These are phyloP conservation scores for Pulveroboletus sp. DNA, from an alignment of 768 basidiomycete species.

Conservation along the genomic window DNA sequence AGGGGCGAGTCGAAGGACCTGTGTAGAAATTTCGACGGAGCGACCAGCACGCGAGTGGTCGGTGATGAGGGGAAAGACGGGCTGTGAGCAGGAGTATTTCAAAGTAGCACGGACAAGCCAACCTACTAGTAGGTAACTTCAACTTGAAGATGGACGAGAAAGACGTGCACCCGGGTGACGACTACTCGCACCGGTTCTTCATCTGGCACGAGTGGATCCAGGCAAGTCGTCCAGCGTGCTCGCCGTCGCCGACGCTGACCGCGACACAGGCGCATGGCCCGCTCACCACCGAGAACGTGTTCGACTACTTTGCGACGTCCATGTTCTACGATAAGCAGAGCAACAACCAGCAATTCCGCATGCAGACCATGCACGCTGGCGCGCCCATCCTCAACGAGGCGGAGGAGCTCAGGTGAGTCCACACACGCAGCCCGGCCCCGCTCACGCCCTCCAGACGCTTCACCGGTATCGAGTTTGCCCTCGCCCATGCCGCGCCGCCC, in stretches of 20 bases:
- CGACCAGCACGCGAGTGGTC: conserved; percentile 30
- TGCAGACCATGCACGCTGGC: conserved; percentile 92
- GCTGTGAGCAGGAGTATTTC: conserved; percentile 51
- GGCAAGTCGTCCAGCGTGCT: conserved; percentile 35
- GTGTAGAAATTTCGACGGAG: conserved; percentile 32
- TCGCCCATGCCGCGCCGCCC: conserved; percentile 79
- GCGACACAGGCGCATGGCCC: conserved; percentile 63
- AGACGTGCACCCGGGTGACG: conserved; percentile 78
- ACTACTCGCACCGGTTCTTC: conserved; percentile 80
- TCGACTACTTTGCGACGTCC: conserved; percentile 87
- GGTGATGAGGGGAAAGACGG: conserved; percentile 41
- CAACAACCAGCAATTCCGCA: conserved; percentile 88
- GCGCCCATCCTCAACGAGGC: conserved; percentile 73
- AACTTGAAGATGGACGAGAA: conserved; percentile 53
- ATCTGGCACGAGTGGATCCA: conserved; percentile 93
- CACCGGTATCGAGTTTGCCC: conserved; percentile 82
- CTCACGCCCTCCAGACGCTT: conserved; percentile 57
- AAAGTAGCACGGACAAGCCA: conserved; percentile 21
- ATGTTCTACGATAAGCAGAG: conserved; percentile 96
- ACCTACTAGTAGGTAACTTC: too few species aligned
- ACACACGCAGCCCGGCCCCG: not conserved
- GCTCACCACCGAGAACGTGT: conserved; percentile 72
- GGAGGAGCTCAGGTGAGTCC: conserved; percentile 68
- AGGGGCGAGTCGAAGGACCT: conserved; percentile 22
- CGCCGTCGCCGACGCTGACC: not conserved